phyloP scores from a whole-genome alignment of 495 filamentous ascomycete species.

The Parachaetomium inaequale region DNA sequence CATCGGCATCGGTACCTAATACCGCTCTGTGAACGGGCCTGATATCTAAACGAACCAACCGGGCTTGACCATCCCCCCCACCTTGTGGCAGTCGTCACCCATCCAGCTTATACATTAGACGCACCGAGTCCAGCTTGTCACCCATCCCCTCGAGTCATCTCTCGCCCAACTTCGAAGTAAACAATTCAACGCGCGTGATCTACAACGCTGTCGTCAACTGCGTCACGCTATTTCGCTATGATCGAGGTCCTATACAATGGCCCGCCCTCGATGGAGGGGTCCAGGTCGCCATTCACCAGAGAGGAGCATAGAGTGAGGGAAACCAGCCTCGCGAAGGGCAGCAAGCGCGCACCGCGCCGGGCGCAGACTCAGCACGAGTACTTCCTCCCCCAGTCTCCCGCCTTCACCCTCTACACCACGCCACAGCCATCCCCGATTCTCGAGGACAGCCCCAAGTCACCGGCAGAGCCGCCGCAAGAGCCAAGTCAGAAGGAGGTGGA shows the following conservation, averaged over 20 bases:
- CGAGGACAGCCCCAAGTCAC: slow-evolving; percentile 3
- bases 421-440: slow-evolving; percentile 13
- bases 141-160: neutral
- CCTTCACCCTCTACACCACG: slow-evolving; percentile 23
- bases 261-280: slow-evolving; percentile 14
- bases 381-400: slow-evolving; percentile 21
- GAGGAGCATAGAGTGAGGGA: slow-evolving; percentile 33
- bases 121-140: neutral
- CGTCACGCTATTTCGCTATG: slow-evolving; percentile 19
- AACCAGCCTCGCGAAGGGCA: slow-evolving; percentile 11
- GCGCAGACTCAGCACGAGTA: slow-evolving; percentile 37
- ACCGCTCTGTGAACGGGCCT: slow-evolving; percentile 16
- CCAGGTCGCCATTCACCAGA: slow-evolving; percentile 22
- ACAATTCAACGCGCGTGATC: too few relatives aligned
- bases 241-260: slow-evolving; percentile 28
- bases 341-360: slow-evolving; percentile 30
- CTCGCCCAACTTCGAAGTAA: too few relatives aligned
- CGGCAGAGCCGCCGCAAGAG: neutral
- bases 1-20: slow-evolving; percentile 32
- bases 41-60: slow-evolving; percentile 10
- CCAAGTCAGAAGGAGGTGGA: neutral
- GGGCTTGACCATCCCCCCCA: neutral
- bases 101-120: neutral
- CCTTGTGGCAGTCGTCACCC: neutral
- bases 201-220: neutral